Conservation (phyloP, 78 protist genomes). For the Paratrimastix pyriformis region DNA sequence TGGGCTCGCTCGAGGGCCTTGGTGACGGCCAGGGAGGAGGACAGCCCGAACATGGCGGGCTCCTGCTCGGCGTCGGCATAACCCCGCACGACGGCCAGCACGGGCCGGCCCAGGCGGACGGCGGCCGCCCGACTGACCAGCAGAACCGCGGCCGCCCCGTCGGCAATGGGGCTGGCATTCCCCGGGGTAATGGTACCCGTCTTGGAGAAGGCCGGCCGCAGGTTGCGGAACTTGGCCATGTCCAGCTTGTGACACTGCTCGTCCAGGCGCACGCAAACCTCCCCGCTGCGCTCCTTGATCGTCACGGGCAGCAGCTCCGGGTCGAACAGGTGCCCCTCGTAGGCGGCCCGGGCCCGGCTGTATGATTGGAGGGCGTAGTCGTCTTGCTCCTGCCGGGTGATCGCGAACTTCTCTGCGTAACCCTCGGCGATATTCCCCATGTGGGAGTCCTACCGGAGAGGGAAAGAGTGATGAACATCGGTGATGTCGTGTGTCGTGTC, state of each 20-base stretch:
- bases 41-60: slow-evolving; percentile 76
- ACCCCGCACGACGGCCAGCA: slow-evolving; percentile 29
- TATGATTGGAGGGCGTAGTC: slow-evolving; percentile 68
- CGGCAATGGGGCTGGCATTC: slow-evolving; percentile 77
- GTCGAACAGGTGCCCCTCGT: slow-evolving; percentile 18
- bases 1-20: slow-evolving; percentile 38
- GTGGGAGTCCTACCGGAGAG: too few species aligned
- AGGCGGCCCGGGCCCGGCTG: slow-evolving; percentile 48
- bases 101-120: neutral
- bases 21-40: slow-evolving; percentile 78
- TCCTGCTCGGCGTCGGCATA: slow-evolving; percentile 84
- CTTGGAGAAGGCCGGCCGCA: slow-evolving; percentile 19
- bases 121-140: neutral
- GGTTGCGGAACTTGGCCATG: slow-evolving; percentile 18
- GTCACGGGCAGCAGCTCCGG: slow-evolving; percentile 41
- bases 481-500: too few species aligned
- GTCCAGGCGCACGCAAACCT: neutral
- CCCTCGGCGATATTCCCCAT: slow-evolving; percentile 79
- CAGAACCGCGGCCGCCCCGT: slow-evolving; percentile 86
- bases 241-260: neutral
- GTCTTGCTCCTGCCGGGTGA: slow-evolving; percentile 82
- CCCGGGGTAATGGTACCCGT: slow-evolving; percentile 86
- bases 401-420: slow-evolving; percentile 48
- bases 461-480: too few species aligned
- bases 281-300: neutral